These are phyloP conservation scores for Ophiostoma ulmi DNA, from an alignment of 2,329 filamentous ascomycete species.

Conservation along the genomic window DNA sequence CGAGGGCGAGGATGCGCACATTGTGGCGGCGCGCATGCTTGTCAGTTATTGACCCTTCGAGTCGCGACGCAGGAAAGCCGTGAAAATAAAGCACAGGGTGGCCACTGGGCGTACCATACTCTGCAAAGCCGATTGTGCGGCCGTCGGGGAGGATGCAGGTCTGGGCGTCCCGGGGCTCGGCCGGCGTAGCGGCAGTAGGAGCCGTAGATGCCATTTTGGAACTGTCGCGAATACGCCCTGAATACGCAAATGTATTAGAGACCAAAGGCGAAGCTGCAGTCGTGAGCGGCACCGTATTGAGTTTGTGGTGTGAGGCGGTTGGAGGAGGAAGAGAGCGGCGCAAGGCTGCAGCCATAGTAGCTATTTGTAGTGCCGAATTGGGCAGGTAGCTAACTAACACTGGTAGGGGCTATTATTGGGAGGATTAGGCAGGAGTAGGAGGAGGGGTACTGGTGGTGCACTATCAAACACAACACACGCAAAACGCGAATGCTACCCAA, in stretches of 20 bases:
- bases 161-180: constrained; percentile 27
- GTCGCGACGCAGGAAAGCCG: constrained; percentile 40
- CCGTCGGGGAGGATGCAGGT: constrained; percentile 38
- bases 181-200: background rate
- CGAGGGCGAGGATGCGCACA: constrained; percentile 37
- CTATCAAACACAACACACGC: background rate
- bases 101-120: constrained; percentile 35
- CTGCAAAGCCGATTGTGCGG: constrained; percentile 39
- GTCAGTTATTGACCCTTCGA: constrained; percentile 35
- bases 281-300: background rate
- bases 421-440: background rate
- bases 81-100: constrained; percentile 40
- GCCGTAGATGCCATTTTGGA: constrained; percentile 1
- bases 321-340: background rate
- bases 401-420: background rate
- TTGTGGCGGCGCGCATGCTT: constrained; percentile 29
- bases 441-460: background rate
- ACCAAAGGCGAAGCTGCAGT: background rate
- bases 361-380: background rate
- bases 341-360: background rate
- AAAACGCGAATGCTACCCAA: background rate
- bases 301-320: background rate
- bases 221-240: background rate
- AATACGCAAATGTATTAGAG: background rate
- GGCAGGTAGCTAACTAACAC: background rate